Evolutionary conservation across 768 basidiomycete species (phyloP).

Genomic region (Amanita molliuscula): DNA sequence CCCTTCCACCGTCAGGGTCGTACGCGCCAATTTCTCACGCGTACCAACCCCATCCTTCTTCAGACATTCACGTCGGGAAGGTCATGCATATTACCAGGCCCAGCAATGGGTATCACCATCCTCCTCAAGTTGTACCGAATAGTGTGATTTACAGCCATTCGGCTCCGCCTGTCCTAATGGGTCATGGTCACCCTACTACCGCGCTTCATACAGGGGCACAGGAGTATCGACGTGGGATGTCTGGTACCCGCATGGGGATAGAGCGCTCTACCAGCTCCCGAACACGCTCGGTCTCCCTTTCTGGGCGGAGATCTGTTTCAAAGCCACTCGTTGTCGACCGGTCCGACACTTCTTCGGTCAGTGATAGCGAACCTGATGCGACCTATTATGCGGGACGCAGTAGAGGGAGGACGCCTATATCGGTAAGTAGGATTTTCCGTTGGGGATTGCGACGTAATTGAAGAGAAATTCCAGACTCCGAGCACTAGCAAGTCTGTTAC

Average conservation of each 20-base stretch:
- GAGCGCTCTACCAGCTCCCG: background rate
- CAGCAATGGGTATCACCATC: conserved; percentile 47
- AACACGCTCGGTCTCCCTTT: background rate
- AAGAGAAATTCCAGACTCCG: conserved; percentile 16
- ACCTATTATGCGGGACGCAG: conserved; percentile 1
- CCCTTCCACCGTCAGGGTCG: conserved; percentile 13
- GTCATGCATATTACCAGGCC: conserved; percentile 34
- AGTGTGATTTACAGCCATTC: conserved; percentile 65
- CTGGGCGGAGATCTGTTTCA: background rate
- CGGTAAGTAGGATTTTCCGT: conserved; percentile 38
- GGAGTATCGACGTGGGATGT: conserved; percentile 21
- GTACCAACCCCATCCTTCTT: conserved; percentile 26
- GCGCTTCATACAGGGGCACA: conserved; percentile 12
- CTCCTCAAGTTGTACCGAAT: conserved; percentile 41
- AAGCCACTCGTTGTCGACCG: conserved; percentile 1
- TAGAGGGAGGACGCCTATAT: conserved; percentile 47
- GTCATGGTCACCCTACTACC: conserved; percentile 18
- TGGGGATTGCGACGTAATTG: conserved; percentile 5
- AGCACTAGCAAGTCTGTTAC: conserved; percentile 41
- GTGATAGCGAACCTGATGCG: background rate
- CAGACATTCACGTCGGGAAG: conserved; percentile 19
- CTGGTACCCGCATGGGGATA: conserved; percentile 27
- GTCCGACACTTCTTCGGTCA: background rate
- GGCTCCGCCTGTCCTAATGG: conserved; percentile 34
- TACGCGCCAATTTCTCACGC: background rate